phyloP scores from a whole-genome alignment of 345 rosid species.

The Excoecaria cochinchinensis region DNA sequence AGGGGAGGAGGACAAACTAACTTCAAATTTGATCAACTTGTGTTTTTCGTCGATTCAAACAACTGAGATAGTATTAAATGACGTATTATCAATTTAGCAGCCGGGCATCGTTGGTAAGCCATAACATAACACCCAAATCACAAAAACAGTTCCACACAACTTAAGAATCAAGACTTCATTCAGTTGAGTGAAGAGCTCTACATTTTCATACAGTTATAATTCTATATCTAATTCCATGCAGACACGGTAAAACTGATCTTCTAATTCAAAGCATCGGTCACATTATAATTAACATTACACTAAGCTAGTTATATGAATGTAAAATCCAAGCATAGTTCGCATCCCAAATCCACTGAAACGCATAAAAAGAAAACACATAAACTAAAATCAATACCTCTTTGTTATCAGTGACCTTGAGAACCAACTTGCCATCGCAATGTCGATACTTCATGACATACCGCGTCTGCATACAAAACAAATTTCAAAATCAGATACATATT shows the following conservation, averaged over 20 bases:
- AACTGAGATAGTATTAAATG: too few relatives aligned
- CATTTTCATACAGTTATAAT: background rate
- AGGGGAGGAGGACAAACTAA: background rate
- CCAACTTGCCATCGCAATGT: constrained; percentile 90
- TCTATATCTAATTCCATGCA: background rate
- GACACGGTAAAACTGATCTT: background rate
- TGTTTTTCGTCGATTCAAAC: background rate
- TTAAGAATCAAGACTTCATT: background rate
- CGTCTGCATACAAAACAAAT: constrained; percentile 43
- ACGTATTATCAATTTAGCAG: background rate
- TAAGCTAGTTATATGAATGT: background rate
- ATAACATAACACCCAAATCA: background rate
- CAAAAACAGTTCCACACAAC: background rate
- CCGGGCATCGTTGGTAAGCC: background rate
- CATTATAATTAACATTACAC: background rate
- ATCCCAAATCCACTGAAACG: background rate
- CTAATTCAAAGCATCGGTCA: background rate
- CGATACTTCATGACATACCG: constrained; percentile 90
- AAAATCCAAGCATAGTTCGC: background rate
- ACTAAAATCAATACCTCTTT: constrained; percentile 56
- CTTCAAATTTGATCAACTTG: background rate
- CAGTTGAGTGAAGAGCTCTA: background rate
- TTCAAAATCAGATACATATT: background rate
- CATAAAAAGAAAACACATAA: background rate
- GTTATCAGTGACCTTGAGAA: constrained; percentile 97